Evolutionary conservation across 352 stramenopile genomes (phyloP).

Genomic region (Globisporangium cederbergense): DNA sequence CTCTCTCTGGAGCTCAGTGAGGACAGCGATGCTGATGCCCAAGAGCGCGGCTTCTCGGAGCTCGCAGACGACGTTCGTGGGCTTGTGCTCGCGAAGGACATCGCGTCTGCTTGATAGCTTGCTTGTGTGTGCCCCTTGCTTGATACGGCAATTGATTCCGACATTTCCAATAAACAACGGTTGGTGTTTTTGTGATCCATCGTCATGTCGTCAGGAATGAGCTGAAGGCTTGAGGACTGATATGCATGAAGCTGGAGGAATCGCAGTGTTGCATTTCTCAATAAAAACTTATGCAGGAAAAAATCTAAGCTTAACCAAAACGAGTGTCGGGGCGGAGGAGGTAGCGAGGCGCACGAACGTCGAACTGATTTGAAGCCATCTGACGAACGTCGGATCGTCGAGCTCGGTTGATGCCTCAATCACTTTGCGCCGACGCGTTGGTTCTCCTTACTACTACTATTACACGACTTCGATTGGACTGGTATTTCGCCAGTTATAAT

Average conservation of each 20-base stretch:
- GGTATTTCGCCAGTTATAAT: not conserved
- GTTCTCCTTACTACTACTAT: not conserved
- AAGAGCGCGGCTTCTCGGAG: constrained; percentile 18
- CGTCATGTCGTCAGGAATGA: not conserved
- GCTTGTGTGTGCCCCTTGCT: not conserved
- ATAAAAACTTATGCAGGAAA: constrained; percentile 14
- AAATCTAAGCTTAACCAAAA: constrained; percentile 6
- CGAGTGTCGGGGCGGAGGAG: not conserved
- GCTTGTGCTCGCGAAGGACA: constrained; percentile 41
- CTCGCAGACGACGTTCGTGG: constrained; percentile 24
- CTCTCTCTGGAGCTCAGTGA: constrained; percentile 11
- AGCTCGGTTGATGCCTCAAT: not conserved
- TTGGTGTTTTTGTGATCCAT: too few species aligned
- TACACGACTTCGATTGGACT: constrained; percentile 6
- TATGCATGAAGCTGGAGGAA: constrained; percentile 2
- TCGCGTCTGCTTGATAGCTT: constrained; percentile 20
- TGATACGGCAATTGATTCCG: not conserved
- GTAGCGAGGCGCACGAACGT: not conserved
- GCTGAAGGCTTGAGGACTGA: not conserved
- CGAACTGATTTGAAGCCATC: constrained; percentile 5
- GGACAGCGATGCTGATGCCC: not conserved
- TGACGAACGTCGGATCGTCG: not conserved
- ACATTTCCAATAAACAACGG: too few species aligned
- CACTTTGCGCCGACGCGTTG: not conserved
- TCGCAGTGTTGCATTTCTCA: not conserved